Evolutionary conservation across 805 yeast species (phyloP), one percentile per base, ranked within the genome.

Genomic region (Zygoascus biomembranicola): DNA sequence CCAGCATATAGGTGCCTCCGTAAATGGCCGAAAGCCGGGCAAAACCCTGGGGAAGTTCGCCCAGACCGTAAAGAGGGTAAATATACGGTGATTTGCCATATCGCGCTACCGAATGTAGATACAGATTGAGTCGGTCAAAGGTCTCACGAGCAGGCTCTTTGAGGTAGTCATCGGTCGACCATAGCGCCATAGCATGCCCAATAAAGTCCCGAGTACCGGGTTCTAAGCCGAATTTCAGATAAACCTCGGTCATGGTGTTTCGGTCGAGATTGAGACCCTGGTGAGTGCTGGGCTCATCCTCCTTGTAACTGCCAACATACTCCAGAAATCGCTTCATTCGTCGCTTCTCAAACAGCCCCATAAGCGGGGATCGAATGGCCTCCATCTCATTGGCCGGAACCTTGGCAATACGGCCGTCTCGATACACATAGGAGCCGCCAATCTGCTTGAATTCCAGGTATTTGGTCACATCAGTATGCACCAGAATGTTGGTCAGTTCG

Each of bases 21-120:
- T 94, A 90, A 60, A 94, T 92, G 26, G 99, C 99, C 51, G 95
- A 84, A 57, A 94, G 80, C 68, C 99, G 80, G 10, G 98, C 97
- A 74, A 94, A 94, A 8, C 97, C 99, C 73, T 94, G 99, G n/a
- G 99, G 99, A 56, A 94, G 77, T 71, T 94, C 99, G 51, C 99
- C 99, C 55, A 94, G 78, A 8, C 99, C 99, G 66, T 94, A 94
- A 64, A 92, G 75, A 48, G 99, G 99, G 68, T 94, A 94, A 57
- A 94, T 79, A 69, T 94, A 94, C 11, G 99, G 99, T 8, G 96
- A 87, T 71, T 90, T 90, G 55, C 99, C 98, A 70, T 87, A 94
- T 63, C 94, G 82, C 31, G 96, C 94, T 56, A 94, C 95, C 13
- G 96, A 87, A 62, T 87, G 88, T 48, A 88, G 84, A 65, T 94